A percentile compares a stretch with the other conserved stretches of the same genome.
Conservation (phyloP, 2,329 filamentous ascomycete species). For the Mariannaea sp. region DNA sequence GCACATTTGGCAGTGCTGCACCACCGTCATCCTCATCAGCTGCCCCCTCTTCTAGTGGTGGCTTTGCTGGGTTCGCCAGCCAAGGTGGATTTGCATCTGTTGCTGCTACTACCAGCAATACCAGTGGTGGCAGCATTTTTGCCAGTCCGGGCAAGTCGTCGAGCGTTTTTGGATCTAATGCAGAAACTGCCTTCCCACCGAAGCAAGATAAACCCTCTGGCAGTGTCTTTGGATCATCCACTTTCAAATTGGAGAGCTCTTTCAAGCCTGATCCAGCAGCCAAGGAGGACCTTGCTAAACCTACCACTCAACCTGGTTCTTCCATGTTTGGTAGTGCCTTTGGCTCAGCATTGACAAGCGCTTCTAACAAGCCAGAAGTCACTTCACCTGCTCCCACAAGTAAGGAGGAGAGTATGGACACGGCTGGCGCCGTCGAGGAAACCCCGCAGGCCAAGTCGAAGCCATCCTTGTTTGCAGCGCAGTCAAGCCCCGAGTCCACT, state of each 20-base stretch:
- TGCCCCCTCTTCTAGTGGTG: slow-evolving; percentile 48
- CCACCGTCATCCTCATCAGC: slow-evolving; percentile 35
- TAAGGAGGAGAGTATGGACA: slow-evolving; percentile 61
- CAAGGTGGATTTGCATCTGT: slow-evolving; percentile 61
- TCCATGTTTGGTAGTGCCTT: slow-evolving; percentile 67
- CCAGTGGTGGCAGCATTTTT: slow-evolving; percentile 34
- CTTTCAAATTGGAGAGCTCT: slow-evolving; percentile 70
- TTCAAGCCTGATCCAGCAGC: slow-evolving; percentile 68
- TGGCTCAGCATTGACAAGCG: slow-evolving; percentile 59
- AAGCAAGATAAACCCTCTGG: slow-evolving; percentile 39
- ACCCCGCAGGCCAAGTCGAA: slow-evolving; percentile 46
- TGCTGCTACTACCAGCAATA: slow-evolving; percentile 42
- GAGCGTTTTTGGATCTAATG: slow-evolving; percentile 36
- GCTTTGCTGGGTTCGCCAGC: slow-evolving; percentile 60
- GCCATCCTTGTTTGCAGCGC: slow-evolving; percentile 37
- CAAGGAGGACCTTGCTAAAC: slow-evolving; percentile 62
- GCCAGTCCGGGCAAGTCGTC: slow-evolving; percentile 38
- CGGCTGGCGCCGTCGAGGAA: slow-evolving; percentile 41
- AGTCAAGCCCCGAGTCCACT: slow-evolving; percentile 43
- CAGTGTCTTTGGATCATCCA: slow-evolving; percentile 53
- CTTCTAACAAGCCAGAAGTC: slow-evolving; percentile 45
- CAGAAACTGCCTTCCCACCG: slow-evolving; percentile 36
- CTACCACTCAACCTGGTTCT: slow-evolving; percentile 47
- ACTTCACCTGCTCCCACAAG: slow-evolving; percentile 38
- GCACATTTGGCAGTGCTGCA: slow-evolving; percentile 46